Percentiles rank a stretch among this genome's conserved stretches.
phyloP scores from a whole-genome alignment of 139 green algal genomes.

The Chlorella sp. region DNA sequence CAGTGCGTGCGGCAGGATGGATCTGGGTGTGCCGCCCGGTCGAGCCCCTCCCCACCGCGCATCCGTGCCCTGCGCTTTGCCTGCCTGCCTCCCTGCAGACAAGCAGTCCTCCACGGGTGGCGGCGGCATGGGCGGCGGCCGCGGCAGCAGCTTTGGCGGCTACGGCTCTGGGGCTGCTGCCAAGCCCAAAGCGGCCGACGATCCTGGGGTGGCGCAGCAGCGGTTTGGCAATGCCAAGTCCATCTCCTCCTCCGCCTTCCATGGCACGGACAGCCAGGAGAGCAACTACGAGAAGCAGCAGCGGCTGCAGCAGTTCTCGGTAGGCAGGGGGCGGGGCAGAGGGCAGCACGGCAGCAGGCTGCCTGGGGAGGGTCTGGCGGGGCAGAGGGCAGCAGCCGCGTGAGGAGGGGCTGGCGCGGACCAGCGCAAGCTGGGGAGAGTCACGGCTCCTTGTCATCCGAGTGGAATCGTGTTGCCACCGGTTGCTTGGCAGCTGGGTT shows the following conservation, averaged over 20 bases:
- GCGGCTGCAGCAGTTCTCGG: conserved; percentile 54
- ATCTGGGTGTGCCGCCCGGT: not conserved
- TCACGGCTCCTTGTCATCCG: no score
- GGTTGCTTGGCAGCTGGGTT: no score
- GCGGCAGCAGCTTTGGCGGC: conserved; percentile 16
- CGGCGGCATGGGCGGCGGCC: not conserved
- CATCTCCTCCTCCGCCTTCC: conserved; percentile 79
- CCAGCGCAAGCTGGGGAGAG: no score
- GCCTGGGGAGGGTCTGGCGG: no score
- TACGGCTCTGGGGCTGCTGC: conserved; percentile 34
- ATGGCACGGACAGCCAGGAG: conserved; percentile 48
- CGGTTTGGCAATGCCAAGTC: conserved; percentile 91
- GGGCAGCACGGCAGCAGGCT: not conserved
- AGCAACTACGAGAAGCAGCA: conserved; percentile 61
- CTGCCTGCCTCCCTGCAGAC: not conserved
- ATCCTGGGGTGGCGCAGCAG: conserved; percentile 61
- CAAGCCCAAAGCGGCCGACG: not conserved
- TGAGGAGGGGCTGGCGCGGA: no score
- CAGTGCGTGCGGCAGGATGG: not conserved
- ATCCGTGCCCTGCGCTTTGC: not conserved
- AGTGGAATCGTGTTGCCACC: no score
- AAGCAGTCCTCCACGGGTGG: not conserved
- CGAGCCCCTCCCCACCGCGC: not conserved
- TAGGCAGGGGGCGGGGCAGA: not conserved
- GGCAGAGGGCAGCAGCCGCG: not conserved